A percentile compares a stretch with the other conserved stretches of the same genome.
Conservation (phyloP, 306 rosid genomes). For the Trichosanthes cucumerina region DNA sequence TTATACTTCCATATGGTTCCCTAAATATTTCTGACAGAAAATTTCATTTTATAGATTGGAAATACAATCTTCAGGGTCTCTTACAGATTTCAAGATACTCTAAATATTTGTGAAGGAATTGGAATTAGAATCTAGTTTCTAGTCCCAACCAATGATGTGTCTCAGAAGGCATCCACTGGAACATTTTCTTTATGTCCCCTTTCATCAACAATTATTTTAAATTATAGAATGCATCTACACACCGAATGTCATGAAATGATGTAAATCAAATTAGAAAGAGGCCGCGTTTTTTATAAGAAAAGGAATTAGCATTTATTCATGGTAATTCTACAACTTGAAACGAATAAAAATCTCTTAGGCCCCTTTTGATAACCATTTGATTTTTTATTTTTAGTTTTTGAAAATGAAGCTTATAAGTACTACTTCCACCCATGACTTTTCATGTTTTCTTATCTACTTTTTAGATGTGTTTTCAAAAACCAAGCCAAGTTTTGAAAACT, state of each 20-base stretch:
- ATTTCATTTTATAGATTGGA: background rate
- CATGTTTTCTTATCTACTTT: too few species aligned
- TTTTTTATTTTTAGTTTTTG: too few species aligned
- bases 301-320: background rate
- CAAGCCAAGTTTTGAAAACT: too few species aligned
- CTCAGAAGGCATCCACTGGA: background rate
- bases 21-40: background rate
- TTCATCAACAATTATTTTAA: background rate
- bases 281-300: background rate
- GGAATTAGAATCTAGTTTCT: background rate
- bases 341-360: background rate
- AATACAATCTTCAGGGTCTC: background rate
- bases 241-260: background rate
- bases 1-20: background rate
- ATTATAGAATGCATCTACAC: background rate
- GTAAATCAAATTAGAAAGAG: background rate
- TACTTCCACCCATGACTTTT: too few species aligned
- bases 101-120: background rate
- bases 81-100: background rate
- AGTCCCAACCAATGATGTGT: background rate
- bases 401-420: too few species aligned
- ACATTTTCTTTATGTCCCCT: background rate
- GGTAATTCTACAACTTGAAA: background rate
- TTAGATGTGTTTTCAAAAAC: too few species aligned
- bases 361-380: too few species aligned